A percentile compares a stretch with the other conserved stretches of the same genome.
Evolutionary conservation across 441 rosid genomes (phyloP).

Genomic region (Mallotus japonicus): DNA sequence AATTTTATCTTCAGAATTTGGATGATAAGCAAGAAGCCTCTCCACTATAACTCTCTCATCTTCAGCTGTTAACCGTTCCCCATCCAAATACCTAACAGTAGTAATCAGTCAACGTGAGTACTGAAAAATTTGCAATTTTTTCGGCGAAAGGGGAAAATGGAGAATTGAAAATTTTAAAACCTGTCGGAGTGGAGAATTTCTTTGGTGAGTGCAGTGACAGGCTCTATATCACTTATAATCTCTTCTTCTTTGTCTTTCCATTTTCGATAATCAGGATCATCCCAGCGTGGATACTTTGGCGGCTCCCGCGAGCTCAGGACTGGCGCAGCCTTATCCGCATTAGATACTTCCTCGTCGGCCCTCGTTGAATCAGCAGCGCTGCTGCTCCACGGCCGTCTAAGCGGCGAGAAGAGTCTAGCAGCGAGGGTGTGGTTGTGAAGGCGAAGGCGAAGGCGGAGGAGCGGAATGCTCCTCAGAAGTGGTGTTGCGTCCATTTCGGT

Average conservation of each 20-base stretch:
- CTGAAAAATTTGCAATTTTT: no score
- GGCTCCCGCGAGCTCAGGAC: slow-evolving; percentile 33
- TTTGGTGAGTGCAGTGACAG: slow-evolving; percentile 49
- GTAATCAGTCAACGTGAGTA: neutral
- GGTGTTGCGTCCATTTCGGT: slow-evolving; percentile 39
- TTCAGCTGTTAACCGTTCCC: slow-evolving; percentile 54
- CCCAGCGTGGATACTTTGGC: slow-evolving; percentile 36
- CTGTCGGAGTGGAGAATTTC: slow-evolving; percentile 75
- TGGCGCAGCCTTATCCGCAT: slow-evolving; percentile 30
- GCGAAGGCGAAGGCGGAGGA: slow-evolving; percentile 40
- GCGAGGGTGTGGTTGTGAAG: slow-evolving; percentile 31
- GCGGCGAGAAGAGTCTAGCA: slow-evolving; percentile 27
- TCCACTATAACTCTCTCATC: slow-evolving; percentile 56
- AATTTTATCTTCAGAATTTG: slow-evolving; percentile 74
- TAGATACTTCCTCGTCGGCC: slow-evolving; percentile 34
- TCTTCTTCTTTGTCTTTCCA: slow-evolving; percentile 74
- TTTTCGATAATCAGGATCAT: slow-evolving; percentile 62
- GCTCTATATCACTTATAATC: slow-evolving; percentile 59
- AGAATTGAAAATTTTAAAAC: slow-evolving; percentile 22
- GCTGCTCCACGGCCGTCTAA: slow-evolving; percentile 32
- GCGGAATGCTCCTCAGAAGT: slow-evolving; percentile 37
- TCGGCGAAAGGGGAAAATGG: no score
- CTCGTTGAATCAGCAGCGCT: slow-evolving; percentile 35
- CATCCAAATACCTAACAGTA: slow-evolving; percentile 56
- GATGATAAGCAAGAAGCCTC: slow-evolving; percentile 76